A percentile compares a stretch with the other conserved stretches of the same genome.
Conservation (phyloP, 495 filamentous ascomycete genomes). For the Trichoderma reesei region DNA sequence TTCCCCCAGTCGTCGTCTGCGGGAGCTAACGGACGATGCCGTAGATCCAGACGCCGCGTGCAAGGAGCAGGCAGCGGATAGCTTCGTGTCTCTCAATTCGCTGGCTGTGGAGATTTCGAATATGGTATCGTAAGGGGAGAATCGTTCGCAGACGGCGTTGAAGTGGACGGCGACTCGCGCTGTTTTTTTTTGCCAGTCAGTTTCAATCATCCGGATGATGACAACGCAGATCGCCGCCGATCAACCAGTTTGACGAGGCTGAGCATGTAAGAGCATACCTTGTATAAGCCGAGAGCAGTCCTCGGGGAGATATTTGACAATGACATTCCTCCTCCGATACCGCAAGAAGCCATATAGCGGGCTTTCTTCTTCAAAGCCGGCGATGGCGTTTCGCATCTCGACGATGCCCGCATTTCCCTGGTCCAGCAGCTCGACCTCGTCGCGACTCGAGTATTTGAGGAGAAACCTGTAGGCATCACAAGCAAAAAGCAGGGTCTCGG, state of each 20-base stretch:
- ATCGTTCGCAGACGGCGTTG: constrained; percentile 72
- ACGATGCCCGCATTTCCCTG: constrained; percentile 75
- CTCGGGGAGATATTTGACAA: constrained; percentile 87
- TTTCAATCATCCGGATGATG: not conserved
- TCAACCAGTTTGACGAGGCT: not conserved
- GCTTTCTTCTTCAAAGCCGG: constrained; percentile 68
- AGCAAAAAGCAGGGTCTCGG: constrained; percentile 9
- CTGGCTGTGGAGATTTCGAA: constrained; percentile 62
- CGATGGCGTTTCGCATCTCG: constrained; percentile 70
- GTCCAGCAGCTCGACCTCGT: constrained; percentile 72
- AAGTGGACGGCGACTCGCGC: constrained; percentile 94
- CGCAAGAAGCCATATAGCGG: constrained; percentile 88
- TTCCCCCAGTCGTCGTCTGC: constrained; percentile 67
- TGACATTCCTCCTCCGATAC: constrained; percentile 80
- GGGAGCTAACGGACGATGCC: constrained; percentile 75
- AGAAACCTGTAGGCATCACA: constrained; percentile 59
- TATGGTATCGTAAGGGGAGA: constrained; percentile 77
- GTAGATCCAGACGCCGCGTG: constrained; percentile 84
- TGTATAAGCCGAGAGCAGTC: constrained; percentile 80
- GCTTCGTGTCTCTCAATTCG: constrained; percentile 76
- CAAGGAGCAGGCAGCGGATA: constrained; percentile 80
- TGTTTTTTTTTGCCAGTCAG: constrained; percentile 27
- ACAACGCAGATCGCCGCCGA: not conserved
- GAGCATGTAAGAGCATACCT: constrained; percentile 37
- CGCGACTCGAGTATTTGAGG: constrained; percentile 80